Base-by-base conservation (phyloP, 495 filamentous ascomycete genomes). In the Paragyromitra xinjiangensis region DNA sequence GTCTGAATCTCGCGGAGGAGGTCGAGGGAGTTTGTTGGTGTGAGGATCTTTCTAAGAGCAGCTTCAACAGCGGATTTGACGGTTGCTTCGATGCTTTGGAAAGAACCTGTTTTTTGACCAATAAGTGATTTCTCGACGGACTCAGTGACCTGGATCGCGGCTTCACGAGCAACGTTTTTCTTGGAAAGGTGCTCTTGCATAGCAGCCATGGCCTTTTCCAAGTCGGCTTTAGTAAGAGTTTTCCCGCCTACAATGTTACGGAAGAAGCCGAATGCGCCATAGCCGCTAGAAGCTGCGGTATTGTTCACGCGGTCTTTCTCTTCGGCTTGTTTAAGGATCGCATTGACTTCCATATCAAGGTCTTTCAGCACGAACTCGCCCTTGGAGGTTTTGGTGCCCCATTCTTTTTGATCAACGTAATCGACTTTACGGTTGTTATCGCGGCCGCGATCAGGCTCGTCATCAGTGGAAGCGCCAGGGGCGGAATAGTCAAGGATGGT, bases 81-180 rank as follows among this genome's bases (percentile, higher is more conserved):
- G 56, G 90, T 91, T 8, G 90, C 86, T 83, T 97, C 93, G 72
- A 96, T 91, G 82, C 88, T 94, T 83, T 97, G 94, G 83, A 98
- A 99, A 81, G 87, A 95, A 19, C 89, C 93, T 2, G 95, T 99
- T 87, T 95, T 97, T 64, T 94, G 90, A 5, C 95, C 94, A 39
- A 97, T 85, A 29, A 99, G 87, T 76, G 97, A 93, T 71, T 90
- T 90, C 83, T 97, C 91, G 8, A 98, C 95, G 44, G 93, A 92
- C 64, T 97, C 92, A 83, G 94, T 97, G 48, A 99, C 86, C 64
- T 95, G 92, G 45, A 96, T 88, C 7, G 95, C 96, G 40, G 95
- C 95, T 85, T 98, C 95, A 51, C 92, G 91, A 7, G 95, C 96
- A 58, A 99, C 94, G 80, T 99, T 99, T 87, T 99, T 99, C 84